Base-by-base conservation (phyloP, 2,329 filamentous ascomycete species). In the Graphilbum sp. region DNA sequence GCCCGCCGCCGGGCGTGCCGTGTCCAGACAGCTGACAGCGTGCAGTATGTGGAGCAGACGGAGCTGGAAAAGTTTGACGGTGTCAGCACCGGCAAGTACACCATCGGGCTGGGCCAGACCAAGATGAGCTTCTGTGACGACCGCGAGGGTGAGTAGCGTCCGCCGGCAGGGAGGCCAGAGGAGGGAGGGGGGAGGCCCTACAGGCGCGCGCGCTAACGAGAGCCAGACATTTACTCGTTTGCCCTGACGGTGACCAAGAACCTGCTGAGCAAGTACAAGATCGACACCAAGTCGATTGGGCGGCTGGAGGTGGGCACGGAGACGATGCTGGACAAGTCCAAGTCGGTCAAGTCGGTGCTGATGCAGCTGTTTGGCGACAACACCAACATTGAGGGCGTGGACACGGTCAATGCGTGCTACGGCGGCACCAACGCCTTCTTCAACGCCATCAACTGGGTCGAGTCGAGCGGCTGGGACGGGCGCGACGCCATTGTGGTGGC, bases 41-140 rank as follows among this genome's bases (percentile, higher is more conserved):
- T 5, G 21, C 21, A 88, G 82, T 90, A 84, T 62, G 81, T 90
- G 52, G 79, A 87, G 55, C 83, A 90, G 64, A 59, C 66, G 41
- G 81, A 87, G 58, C 72, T 90, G 46, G 82, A 88, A 61, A 82
- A 84, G 62, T 84, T 85, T 62, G 83, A 90, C 72, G 82, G 81
- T 57, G 81, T 84, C 52, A 72, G 72, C 57, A 59, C 75, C 41
- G 83, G 83, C 49, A 90, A 90, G 65, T 90, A 90, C 69, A 90
- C 83, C 54, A 88, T 90, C 63, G 83, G 83, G 59, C 78, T 90
- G 41, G 83, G 83, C 52, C 83, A 90, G 71, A 88, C 80, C 56
- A 85, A 82, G 66, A 90, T 90, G 83, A 79, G 76, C 67, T 90
- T 90, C 64, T 88, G 83, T 59, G 83, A 90, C 61, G 83, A 90